Conservation (phyloP, 352 stramenopile species). For the Pythium dissimile region DNA sequence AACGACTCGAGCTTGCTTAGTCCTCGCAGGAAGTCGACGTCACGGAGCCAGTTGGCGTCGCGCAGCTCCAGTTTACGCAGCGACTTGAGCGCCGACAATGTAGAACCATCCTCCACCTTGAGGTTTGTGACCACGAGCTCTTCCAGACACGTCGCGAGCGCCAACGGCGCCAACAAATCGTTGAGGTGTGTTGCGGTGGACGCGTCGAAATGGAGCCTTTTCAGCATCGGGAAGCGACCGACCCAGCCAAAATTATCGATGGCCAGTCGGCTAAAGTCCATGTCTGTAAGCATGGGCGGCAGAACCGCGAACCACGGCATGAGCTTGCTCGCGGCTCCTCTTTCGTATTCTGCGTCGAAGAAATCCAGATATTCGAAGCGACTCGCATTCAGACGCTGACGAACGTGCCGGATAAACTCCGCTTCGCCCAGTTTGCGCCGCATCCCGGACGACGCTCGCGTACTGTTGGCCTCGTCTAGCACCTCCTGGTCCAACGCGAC, state of each 20-base stretch:
- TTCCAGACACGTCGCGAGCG: not conserved
- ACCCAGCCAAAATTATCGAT: slow-evolving; percentile 6
- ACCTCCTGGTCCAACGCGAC: slow-evolving; percentile 9
- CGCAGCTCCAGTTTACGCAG: slow-evolving; percentile 8
- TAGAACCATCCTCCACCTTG: not conserved
- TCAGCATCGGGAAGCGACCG: not conserved
- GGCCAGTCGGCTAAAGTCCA: not conserved
- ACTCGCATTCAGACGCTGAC: not conserved
- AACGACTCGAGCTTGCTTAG: slow-evolving; percentile 6
- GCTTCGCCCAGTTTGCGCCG: not conserved
- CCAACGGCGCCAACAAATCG: not conserved
- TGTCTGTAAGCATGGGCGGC: not conserved
- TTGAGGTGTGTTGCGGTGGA: not conserved
- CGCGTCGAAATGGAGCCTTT: slow-evolving; percentile 6
- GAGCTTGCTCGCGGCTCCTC: not conserved
- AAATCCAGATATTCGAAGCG: not conserved
- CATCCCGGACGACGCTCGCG: not conserved
- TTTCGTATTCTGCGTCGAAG: not conserved
- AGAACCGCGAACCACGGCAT: not conserved
- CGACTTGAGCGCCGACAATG: not conserved
- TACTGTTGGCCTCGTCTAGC: not conserved
- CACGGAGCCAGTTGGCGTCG: not conserved
- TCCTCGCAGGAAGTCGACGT: slow-evolving; percentile 1
- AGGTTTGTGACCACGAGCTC: slow-evolving; percentile 4
- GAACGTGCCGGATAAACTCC: slow-evolving; percentile 1